A percentile compares a stretch with the other conserved stretches of the same genome.
These are phyloP conservation scores for Myotisia sp. DNA, from an alignment of 2,329 filamentous ascomycete species.

Conservation along the genomic window DNA sequence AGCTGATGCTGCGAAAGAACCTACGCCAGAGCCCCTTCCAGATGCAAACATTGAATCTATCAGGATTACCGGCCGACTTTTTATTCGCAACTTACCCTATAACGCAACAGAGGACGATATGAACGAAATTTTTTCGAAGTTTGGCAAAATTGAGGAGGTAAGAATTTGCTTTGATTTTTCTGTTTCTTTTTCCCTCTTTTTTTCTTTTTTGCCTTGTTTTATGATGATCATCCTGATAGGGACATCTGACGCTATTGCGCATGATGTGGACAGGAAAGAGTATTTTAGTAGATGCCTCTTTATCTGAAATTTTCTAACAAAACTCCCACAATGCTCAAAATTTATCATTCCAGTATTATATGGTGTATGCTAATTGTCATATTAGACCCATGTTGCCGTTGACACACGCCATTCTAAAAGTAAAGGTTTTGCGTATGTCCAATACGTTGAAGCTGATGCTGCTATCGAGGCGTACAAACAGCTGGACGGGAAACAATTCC, in stretches of 20 bases:
- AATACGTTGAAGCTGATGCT: constrained; percentile 56
- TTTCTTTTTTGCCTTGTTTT: constrained; percentile 15
- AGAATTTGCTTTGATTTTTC: constrained; percentile 33
- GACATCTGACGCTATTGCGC: constrained; percentile 96
- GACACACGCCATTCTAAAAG: constrained; percentile 54
- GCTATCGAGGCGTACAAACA: constrained; percentile 67
- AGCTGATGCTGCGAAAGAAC: constrained; percentile 15
- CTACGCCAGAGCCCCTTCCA: constrained; percentile 22
- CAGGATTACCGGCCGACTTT: constrained; percentile 60
- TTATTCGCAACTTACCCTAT: constrained; percentile 80
- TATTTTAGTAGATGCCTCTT: constrained; percentile 99
- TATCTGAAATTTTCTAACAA: constrained; percentile 50
- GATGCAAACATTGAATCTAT: constrained; percentile 47
- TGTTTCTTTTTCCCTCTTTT: constrained; percentile 7
- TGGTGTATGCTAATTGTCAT: constrained; percentile 5
- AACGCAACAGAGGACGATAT: constrained; percentile 64
- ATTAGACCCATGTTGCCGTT: constrained; percentile 71
- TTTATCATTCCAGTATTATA: constrained; percentile 7
- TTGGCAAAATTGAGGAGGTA: constrained; percentile 78
- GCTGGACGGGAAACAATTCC: constrained; percentile 74
- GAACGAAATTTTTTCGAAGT: constrained; percentile 51
- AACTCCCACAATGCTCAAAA: neutral
- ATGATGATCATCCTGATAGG: constrained; percentile 99
- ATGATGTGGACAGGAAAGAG: constrained; percentile 85
- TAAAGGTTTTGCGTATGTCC: constrained; percentile 84